Conservation (phyloP, 1,139 yeast genomes). For the Yamadazyma atmosphaerica region DNA sequence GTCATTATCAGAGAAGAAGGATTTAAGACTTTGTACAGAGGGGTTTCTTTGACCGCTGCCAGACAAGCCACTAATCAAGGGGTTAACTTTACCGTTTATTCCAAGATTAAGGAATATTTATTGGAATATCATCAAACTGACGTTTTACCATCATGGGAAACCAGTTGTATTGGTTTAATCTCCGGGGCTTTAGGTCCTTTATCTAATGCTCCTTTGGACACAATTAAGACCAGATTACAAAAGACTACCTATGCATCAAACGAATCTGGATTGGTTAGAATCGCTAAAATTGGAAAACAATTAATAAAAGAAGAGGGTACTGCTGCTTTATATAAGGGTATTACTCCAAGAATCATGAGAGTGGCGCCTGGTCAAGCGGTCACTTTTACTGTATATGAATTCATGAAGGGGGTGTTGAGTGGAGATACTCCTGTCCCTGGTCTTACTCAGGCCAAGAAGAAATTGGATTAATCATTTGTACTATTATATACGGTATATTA, state of each 20-base stretch:
- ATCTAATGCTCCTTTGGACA: conserved; percentile 96
- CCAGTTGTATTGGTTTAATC: conserved; percentile 84
- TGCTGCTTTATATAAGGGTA: conserved; percentile 89
- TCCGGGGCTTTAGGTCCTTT: conserved; percentile 98
- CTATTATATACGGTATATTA: conserved; percentile 1
- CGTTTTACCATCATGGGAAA: conserved; percentile 88
- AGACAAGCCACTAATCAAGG: conserved; percentile 99
- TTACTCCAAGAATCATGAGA: conserved; percentile 98
- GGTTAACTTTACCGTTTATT: conserved; percentile 94
- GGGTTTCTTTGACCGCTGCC: conserved; percentile 93
- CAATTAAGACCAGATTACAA: conserved; percentile 96
- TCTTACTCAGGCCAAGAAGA: conserved; percentile 15
- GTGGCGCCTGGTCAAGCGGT: conserved; percentile 99
- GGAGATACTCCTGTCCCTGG: conserved; percentile 31
- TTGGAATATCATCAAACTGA: conserved; percentile 65
- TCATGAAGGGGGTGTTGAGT: conserved; percentile 68
- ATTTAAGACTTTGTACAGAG: conserved; percentile 82
- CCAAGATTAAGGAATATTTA: conserved; percentile 73
- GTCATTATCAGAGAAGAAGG: conserved; percentile 91
- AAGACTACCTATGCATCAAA: conserved; percentile 74
- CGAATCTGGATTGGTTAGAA: conserved; percentile 75
- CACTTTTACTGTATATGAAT: conserved; percentile 94
- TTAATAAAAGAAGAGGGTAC: conserved; percentile 88
- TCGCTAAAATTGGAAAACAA: conserved; percentile 76
- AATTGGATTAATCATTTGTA: conserved; percentile 14